Evolutionary conservation across 2,329 filamentous ascomycete species (phyloP), one percentile per base, ranked within the genome.

Genomic region (Botrytis tulipae): DNA sequence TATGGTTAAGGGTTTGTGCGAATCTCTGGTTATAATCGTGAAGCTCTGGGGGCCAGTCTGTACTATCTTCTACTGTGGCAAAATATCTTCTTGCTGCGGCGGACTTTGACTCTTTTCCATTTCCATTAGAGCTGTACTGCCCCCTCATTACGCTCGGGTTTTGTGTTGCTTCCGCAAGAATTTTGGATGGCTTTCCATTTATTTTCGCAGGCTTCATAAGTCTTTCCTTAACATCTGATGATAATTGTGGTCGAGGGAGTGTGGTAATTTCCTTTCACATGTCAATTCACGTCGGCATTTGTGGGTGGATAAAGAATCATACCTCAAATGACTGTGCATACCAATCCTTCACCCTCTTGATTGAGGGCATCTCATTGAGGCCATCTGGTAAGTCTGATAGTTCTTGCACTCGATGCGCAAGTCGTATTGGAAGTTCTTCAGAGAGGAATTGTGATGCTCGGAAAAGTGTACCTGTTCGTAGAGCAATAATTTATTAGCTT

Each of bases 301-400:
- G 35, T 54, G 57, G 46, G 12, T 44, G 59, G 48, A 54, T 35
- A 44, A 59, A 48, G 71, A 46, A 48, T 57, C 88, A 79, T 88
- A 97, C 95, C 90, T 99, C 96, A 81, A 99, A 99, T 70, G 96
- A 99, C 85, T 99, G 96, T 76, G 95, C 96, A 83, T 99, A 99
- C 96, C 96, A 99, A 81, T 98, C 95, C 82, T 95, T 92, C 78
- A 99, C 96, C 80, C 92, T 94, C 82, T 92, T 91, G 78, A 99
- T 97, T 18, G 96, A 98, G 57, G 95, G 93, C 96, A 99, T 98
- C 78, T 98, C 95, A 82, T 94, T 97, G 75, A 99, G 89, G 73
- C 96, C 96, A 87, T 99, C 96, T 51, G 96, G 96, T 3, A 99
- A 87, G 80, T 94, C 93, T 75, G 92, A 91, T 73, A 99, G 89